Percentiles rank a stretch among this genome's conserved stretches.
These are phyloP conservation scores for Lentinula sp. DNA, from an alignment of 768 basidiomycete species.

Conservation along the genomic window DNA sequence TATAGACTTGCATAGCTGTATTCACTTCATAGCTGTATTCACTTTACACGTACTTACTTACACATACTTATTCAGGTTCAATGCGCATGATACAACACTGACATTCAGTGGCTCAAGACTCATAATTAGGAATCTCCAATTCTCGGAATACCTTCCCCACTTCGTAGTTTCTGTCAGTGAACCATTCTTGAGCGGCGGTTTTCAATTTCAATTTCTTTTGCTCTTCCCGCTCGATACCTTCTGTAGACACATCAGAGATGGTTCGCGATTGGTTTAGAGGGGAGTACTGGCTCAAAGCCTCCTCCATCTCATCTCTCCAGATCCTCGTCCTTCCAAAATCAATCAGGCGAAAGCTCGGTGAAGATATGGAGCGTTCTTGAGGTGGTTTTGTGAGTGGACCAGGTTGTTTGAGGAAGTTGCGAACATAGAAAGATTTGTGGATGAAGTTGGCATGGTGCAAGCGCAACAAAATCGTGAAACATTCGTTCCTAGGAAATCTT, in stretches of 20 bases:
- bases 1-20: background rate
- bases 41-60: background rate
- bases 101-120: background rate
- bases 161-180: background rate
- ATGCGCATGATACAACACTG: background rate
- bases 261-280: background rate
- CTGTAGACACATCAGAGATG: background rate
- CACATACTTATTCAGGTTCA: background rate
- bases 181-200: background rate
- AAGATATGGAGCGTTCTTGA: constrained; percentile 15
- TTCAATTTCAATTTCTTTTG: background rate
- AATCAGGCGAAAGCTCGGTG: constrained; percentile 40
- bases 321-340: constrained; percentile 36
- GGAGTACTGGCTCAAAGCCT: background rate
- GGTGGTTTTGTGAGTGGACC: constrained; percentile 31
- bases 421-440: constrained; percentile 14
- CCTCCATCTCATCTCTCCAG: background rate
- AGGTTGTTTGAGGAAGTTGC: constrained; percentile 38
- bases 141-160: background rate
- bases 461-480: constrained; percentile 15
- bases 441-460: constrained; percentile 17
- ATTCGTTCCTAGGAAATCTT: too few relatives aligned
- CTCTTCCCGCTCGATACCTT: background rate
- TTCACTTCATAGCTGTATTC: background rate
- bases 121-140: background rate